Conservation (phyloP, 2,329 filamentous ascomycete species). For the Fusarium secorum region DNA sequence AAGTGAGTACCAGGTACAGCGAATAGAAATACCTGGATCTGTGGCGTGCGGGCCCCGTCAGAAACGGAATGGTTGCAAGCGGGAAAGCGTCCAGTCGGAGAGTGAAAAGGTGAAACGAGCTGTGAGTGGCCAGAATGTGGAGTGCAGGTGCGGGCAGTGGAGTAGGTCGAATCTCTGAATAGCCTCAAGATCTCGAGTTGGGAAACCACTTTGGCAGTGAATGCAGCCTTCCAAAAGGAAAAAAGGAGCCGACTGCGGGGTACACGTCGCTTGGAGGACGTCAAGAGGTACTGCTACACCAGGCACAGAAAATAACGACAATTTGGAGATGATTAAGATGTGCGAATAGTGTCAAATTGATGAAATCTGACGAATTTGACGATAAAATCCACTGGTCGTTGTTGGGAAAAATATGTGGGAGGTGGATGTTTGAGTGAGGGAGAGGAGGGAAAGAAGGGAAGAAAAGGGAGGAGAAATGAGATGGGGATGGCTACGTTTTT, state of each 20-base stretch:
- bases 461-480: constrained; percentile 41
- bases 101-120: constrained; percentile 33
- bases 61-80: constrained; percentile 35
- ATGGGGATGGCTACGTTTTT: constrained; percentile 63
- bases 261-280: constrained; percentile 30
- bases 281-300: constrained; percentile 43
- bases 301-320: constrained; percentile 47
- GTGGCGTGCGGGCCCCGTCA: constrained; percentile 32
- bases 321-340: constrained; percentile 49
- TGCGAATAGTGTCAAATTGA: constrained; percentile 51
- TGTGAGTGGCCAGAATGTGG: constrained; percentile 41
- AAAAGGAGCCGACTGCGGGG: constrained; percentile 38
- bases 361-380: constrained; percentile 48
- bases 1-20: constrained; percentile 32
- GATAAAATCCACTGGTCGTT: constrained; percentile 45
- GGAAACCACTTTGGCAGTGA: constrained; percentile 29
- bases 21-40: constrained; percentile 23
- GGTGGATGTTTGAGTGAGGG: constrained; percentile 37
- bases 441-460: constrained; percentile 30
- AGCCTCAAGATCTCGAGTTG: constrained; percentile 48
- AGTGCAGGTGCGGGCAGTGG: constrained; percentile 34
- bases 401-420: constrained; percentile 47
- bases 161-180: constrained; percentile 48
- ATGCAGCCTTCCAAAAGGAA: constrained; percentile 24
- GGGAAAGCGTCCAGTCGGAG: constrained; percentile 30